Evolutionary conservation across 2,329 filamentous ascomycete genomes (phyloP).

Genomic region (Trichoderma sp.): DNA sequence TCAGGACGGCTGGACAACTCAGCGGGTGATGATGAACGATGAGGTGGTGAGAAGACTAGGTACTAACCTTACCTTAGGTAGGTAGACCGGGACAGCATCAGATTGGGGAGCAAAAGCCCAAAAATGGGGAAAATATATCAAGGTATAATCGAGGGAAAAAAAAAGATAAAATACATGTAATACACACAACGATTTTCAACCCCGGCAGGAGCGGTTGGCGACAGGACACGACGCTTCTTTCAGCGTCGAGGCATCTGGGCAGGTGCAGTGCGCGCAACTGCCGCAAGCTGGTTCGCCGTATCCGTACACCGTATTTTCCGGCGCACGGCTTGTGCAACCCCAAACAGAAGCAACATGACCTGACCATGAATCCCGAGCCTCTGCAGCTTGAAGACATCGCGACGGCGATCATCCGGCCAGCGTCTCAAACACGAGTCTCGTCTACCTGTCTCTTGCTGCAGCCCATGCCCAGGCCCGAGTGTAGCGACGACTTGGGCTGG

Average conservation of each 20-base stretch:
- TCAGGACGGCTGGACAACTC: too few relatives aligned
- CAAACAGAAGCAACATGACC: not conserved
- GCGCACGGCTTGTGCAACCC: not conserved
- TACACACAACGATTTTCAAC: not conserved
- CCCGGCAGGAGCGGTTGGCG: constrained; percentile 10
- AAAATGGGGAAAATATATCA: not conserved
- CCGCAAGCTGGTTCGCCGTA: constrained; percentile 1
- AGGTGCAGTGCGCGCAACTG: constrained; percentile 17
- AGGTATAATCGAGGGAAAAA: not conserved
- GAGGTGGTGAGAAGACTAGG: too few relatives aligned
- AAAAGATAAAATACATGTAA: not conserved
- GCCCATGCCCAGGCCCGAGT: not conserved
- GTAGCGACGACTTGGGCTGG: not conserved
- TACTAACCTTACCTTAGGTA: too few relatives aligned
- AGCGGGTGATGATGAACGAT: too few relatives aligned
- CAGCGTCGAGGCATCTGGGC: constrained; percentile 1
- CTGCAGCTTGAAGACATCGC: not conserved
- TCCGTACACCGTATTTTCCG: constrained; percentile 24
- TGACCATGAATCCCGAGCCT: not conserved
- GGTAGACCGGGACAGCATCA: too few relatives aligned
- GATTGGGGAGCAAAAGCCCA: too few relatives aligned
- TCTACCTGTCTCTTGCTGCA: not conserved
- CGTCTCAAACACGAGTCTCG: not conserved
- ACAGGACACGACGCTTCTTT: constrained; percentile 8
- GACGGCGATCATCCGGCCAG: not conserved